These are phyloP conservation scores for Skeletonema marinoi DNA, from an alignment of 108 stramenopile genomes.

Conservation along the genomic window DNA sequence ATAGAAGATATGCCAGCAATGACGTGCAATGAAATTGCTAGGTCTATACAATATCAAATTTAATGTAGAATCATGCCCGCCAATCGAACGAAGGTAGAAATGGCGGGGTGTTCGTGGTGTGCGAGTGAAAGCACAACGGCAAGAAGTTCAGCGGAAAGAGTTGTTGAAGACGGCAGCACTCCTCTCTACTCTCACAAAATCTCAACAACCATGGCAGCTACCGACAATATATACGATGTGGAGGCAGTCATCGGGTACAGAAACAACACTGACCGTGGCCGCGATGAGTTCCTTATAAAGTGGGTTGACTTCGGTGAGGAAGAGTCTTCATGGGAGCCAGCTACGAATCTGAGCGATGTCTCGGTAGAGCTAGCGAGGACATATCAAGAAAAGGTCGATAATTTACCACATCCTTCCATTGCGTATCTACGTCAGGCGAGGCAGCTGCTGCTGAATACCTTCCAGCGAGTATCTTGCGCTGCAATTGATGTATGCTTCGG, in stretches of 20 bases:
- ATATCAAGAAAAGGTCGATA: neutral
- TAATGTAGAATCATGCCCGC: too few relatives aligned
- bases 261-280: neutral
- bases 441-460: constrained; percentile 11
- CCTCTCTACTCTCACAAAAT: neutral
- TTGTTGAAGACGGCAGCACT: neutral
- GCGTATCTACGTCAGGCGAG: constrained; percentile 7
- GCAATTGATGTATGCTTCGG: constrained; percentile 3
- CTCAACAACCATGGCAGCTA: neutral
- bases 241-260: neutral
- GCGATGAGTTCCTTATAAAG: neutral
- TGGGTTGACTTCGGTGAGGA: neutral
- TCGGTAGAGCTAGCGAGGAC: neutral
- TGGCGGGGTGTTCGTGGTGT: neutral
- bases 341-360: neutral
- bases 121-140: neutral
- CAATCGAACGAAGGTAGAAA: neutral
- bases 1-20: too few relatives aligned
- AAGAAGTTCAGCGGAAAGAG: neutral
- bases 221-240: neutral
- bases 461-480: neutral
- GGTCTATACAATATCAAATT: too few relatives aligned
- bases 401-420: neutral
- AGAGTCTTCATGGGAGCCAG: neutral
- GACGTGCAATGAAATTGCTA: too few relatives aligned